Conservation (phyloP, 176 grass and related monocot species). For the Carex littledalei region DNA sequence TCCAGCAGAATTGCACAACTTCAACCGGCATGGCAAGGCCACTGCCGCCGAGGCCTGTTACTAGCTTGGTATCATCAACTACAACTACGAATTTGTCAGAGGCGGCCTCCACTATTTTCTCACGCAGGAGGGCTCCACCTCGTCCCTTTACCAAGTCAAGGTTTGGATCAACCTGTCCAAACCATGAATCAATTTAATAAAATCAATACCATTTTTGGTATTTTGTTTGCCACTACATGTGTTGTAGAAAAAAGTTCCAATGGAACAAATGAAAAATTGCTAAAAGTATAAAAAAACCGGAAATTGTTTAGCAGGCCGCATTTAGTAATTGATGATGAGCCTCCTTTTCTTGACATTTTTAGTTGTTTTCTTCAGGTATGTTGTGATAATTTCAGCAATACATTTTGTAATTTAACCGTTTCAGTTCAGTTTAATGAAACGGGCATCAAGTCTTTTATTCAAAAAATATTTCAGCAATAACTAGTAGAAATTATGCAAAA, state of each 20-base stretch:
- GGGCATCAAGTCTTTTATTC: no score
- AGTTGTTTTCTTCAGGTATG: neutral
- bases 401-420: no score
- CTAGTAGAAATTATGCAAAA: neutral
- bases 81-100: conserved; percentile 84
- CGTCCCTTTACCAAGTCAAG: conserved; percentile 95
- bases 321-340: neutral
- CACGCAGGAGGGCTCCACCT: conserved; percentile 90
- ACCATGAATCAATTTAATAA: neutral
- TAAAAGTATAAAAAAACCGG: neutral
- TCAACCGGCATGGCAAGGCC: conserved; percentile 95
- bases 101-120: conserved; percentile 94
- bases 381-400: neutral
- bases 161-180: conserved; percentile 81
- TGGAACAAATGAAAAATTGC: neutral
- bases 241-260: neutral
- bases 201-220: neutral
- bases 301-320: neutral
- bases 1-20: conserved; percentile 99
- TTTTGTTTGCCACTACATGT: neutral
- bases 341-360: neutral
- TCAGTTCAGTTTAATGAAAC: no score
- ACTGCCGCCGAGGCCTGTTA: conserved; percentile 83
- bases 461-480: neutral
- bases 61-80: conserved; percentile 83